Base-by-base conservation (phyloP, 306 rosid species). In the Fagus crenata region DNA sequence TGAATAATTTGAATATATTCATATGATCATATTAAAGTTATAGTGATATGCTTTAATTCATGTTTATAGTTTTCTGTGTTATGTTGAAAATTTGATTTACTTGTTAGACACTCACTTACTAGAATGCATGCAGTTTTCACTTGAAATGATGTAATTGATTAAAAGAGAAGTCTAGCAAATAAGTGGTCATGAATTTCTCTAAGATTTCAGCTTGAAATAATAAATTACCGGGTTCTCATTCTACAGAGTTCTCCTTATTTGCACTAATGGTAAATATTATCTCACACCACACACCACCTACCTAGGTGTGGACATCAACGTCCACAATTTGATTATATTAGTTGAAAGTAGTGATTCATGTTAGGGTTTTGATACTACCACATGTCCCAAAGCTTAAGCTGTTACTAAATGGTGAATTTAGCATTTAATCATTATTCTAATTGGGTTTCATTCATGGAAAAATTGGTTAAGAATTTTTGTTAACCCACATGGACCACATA, bases 1-100 rank as follows among this genome's bases (percentile, higher is more conserved):
- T 76, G 8, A 56, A 76, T 60, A 8, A 70, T 73, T 67, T 72
- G 43, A 49, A 63, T 49, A 32, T 40, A 49, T 75, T 80, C 56
- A 51, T 53, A 49, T 49, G 28, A 31, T 41, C 56, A 4, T 46
- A 36, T 72, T 75, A 51, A 63, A 53, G 5, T 3, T 36, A 2
- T 8, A 11, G 6, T n/a, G n/a, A 15, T 46, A 9, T 46, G 51
- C 51, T 46, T 9, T 22, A 65, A 37, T 82, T 72, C 41, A 67
- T 75, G 69, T 56, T 55, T 15, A 28, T 46, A 46, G 51, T 81
- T 68, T 73, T 13, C 56, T 72, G 35, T 4, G 64, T 11, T 18
- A 8, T 58, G 1, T 28, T 9, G 65, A 58, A 46, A 36, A 43
- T 63, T 15, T 70, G 40, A 79, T 75, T 69, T 61, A 28, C 14